phyloP scores from a whole-genome alignment of 495 filamentous ascomycete genomes.

The Cenococcum geophilum region DNA sequence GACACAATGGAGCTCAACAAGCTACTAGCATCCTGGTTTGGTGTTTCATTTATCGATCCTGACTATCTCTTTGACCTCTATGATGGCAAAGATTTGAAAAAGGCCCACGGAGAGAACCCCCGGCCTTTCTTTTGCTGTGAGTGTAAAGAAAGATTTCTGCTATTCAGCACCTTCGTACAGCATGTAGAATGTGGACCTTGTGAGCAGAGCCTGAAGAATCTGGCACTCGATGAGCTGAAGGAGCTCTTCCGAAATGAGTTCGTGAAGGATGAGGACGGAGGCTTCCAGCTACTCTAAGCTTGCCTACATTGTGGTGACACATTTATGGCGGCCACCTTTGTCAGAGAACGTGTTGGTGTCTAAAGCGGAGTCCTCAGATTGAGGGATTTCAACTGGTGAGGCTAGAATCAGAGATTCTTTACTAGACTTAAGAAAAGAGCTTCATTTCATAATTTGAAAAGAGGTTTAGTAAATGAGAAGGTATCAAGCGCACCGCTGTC shows the following conservation, averaged over 20 bases:
- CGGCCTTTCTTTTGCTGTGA: conserved; percentile 15
- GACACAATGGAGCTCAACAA: conserved; percentile 4
- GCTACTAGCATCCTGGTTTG: conserved; percentile 13
- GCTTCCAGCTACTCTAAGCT: background rate
- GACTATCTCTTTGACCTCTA: conserved; percentile 1
- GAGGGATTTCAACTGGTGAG: no score
- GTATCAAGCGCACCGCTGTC: no score
- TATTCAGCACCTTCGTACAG: conserved; percentile 10
- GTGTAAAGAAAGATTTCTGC: conserved; percentile 8
- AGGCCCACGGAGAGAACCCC: background rate
- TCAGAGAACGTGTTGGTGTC: no score
- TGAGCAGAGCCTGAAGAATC: conserved; percentile 3
- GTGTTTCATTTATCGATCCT: conserved; percentile 3
- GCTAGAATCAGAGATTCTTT: no score
- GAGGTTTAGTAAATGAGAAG: no score
- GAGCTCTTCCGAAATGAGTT: background rate
- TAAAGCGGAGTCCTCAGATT: no score
- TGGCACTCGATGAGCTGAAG: conserved; percentile 9
- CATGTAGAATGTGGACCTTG: conserved; percentile 17
- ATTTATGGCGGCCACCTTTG: no score
- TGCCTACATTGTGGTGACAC: no score
- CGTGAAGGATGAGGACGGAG: background rate
- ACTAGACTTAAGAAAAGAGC: no score
- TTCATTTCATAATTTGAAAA: no score
- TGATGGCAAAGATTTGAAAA: conserved; percentile 1